Evolutionary conservation across 208 protist genomes (phyloP), one percentile per base, ranked within the genome.

Genomic region (Acanthamoeba triangularis): DNA sequence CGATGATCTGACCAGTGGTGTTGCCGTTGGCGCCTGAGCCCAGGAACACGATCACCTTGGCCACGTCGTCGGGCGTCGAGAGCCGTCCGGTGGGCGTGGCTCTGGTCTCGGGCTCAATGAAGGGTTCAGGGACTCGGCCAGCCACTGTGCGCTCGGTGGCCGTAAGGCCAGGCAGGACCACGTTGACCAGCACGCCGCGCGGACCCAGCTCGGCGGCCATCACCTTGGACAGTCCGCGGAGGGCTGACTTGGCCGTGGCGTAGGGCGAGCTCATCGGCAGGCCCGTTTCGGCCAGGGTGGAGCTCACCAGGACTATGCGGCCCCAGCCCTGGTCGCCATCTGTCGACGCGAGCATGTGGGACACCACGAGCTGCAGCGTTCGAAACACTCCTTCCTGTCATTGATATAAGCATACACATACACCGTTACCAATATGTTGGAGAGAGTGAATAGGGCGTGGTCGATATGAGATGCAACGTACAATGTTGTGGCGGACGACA

Each of bases 231-330:
- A 87, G 44, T 3, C 78, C 78, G 7, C 49, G 78, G n/a, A 87
- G 78, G n/a, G 78, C 78, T 1, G 78, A 54, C 78, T 87, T 87
- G 49, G 78, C 49, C 47, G 78, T 87, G 3, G 78, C 78, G 78
- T 87, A 87, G 78, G 78, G 78, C 78, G n/a, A 41, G 4, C 25
- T 41, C 14, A 10, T 1, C n/a, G 44, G 47, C 28, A 87, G 47
- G 25, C 78, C 78, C 1, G 2, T 8, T 1, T 87, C 47, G 49
- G 4, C 78, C 14, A 87, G 49, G 7, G 47, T 20, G 20, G 78
- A 87, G 49, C 78, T 87, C n/a, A 87, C 33, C 6, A 87, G 37
- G 25, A 87, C 78, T 6, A 87, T 87, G 47, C 78, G 37, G 56
- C 56, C 56, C 78, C 78, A 87, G 14, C 47, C 41, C 20, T 16